phyloP scores from a whole-genome alignment of 768 basidiomycete species.

The Leccinum boreale region DNA sequence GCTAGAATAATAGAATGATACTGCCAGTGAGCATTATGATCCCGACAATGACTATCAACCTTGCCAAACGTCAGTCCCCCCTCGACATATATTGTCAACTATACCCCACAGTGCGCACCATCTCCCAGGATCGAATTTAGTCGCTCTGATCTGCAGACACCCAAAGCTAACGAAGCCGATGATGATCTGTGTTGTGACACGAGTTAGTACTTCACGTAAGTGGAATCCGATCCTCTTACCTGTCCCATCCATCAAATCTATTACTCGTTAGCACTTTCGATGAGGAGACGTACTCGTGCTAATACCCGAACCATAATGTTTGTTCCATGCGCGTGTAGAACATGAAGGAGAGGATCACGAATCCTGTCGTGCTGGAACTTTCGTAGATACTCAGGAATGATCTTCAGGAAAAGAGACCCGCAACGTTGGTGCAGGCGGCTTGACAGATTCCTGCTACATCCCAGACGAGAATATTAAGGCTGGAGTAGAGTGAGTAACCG shows the following conservation, averaged over 20 bases:
- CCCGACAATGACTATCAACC: conserved; percentile 74
- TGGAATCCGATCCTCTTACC: conserved; percentile 33
- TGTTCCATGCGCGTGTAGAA: conserved; percentile 75
- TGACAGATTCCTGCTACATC: conserved; percentile 56
- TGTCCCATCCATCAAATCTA: conserved; percentile 75
- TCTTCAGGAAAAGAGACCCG: conserved; percentile 58
- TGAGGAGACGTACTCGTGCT: conserved; percentile 49
- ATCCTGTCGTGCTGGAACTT: conserved; percentile 68
- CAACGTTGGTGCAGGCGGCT: conserved; percentile 70
- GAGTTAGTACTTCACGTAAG: conserved; percentile 4
- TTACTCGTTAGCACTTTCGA: not conserved
- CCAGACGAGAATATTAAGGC: conserved; percentile 68
- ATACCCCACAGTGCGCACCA: conserved; percentile 39
- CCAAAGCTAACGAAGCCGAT: conserved; percentile 70
- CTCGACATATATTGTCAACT: not conserved
- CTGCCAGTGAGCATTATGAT: conserved; percentile 48
- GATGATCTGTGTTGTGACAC: conserved; percentile 57
- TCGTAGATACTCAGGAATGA: conserved; percentile 72
- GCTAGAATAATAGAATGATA: conserved; percentile 48
- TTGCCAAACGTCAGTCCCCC: conserved; percentile 2
- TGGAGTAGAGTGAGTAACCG: conserved; percentile 21
- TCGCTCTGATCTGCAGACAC: conserved; percentile 55
- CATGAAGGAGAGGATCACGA: conserved; percentile 75
- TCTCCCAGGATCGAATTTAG: conserved; percentile 66
- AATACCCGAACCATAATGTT: conserved; percentile 67